phyloP scores from a whole-genome alignment of 2,329 filamentous ascomycete genomes.

The Pezicula rhizophila region DNA sequence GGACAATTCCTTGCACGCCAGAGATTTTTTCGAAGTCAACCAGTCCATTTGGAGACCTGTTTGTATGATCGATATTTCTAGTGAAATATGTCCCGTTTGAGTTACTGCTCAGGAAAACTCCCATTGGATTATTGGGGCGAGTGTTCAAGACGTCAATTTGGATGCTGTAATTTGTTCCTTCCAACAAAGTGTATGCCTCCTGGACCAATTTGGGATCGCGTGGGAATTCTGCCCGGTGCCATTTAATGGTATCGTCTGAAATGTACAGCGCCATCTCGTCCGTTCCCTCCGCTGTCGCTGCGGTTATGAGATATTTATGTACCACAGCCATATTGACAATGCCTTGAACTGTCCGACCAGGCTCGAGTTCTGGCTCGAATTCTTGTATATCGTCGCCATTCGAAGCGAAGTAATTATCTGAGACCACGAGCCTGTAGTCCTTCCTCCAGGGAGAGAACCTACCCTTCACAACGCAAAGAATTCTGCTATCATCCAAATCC shows the following conservation, averaged over 20 bases:
- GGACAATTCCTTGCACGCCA: constrained; percentile 83
- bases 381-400: constrained; percentile 46
- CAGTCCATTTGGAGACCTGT: constrained; percentile 66
- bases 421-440: constrained; percentile 73
- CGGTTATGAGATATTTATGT: constrained; percentile 81
- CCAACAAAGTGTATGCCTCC: constrained; percentile 86
- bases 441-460: constrained; percentile 63
- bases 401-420: constrained; percentile 75
- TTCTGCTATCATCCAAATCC: constrained; percentile 60
- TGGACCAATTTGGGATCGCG: constrained; percentile 74
- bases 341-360: constrained; percentile 67
- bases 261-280: constrained; percentile 91
- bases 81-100: constrained; percentile 97
- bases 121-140: constrained; percentile 63
- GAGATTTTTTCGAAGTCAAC: constrained; percentile 96
- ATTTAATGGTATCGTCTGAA: constrained; percentile 73
- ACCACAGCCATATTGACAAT: constrained; percentile 77
- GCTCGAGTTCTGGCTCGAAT: constrained; percentile 72
- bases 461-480: constrained; percentile 76
- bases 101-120: constrained; percentile 89
- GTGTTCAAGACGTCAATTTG: constrained; percentile 87
- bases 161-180: constrained; percentile 96
- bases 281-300: constrained; percentile 71
- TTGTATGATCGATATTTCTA: constrained; percentile 85
- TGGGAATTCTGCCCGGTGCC: constrained; percentile 89